Evolutionary conservation across 768 basidiomycete species (phyloP).

Genomic region (Lactifluus rugatus): DNA sequence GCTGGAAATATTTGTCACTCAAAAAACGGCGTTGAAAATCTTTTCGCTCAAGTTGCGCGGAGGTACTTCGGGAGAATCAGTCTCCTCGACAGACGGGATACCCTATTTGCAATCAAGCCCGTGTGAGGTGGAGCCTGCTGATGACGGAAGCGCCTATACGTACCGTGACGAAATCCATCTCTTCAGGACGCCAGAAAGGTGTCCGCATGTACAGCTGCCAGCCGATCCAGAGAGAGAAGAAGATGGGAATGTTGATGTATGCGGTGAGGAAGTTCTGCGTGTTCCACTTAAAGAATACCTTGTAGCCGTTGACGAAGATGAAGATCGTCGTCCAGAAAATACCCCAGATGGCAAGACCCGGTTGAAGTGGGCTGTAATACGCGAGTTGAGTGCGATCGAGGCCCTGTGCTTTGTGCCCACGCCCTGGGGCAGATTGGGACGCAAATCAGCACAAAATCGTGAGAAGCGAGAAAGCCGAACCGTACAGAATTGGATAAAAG

Average conservation of each 20-base stretch:
- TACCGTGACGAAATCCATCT: conserved; percentile 68
- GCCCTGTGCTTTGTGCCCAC: conserved; percentile 56
- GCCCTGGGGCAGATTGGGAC: conserved; percentile 30
- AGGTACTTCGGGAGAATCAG: conserved; percentile 42
- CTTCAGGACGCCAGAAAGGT: conserved; percentile 41
- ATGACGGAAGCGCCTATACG: conserved; percentile 18
- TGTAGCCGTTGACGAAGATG: conserved; percentile 46
- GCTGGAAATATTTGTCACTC: conserved; percentile 1
- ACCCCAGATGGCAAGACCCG: conserved; percentile 63
- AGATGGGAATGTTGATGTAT: conserved; percentile 35
- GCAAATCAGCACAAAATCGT: background rate
- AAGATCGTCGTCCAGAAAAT: conserved; percentile 54
- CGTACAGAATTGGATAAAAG: conserved; percentile 64
- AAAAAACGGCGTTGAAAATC: conserved; percentile 46
- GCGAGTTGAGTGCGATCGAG: conserved; percentile 50
- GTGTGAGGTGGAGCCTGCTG: background rate
- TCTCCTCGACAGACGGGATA: conserved; percentile 62
- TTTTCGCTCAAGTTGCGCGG: conserved; percentile 43
- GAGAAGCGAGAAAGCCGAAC: conserved; percentile 6
- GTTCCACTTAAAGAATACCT: conserved; percentile 56
- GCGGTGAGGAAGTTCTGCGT: conserved; percentile 41
- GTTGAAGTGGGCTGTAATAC: conserved; percentile 54
- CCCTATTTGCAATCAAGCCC: conserved; percentile 30
- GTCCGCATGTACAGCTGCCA: conserved; percentile 36
- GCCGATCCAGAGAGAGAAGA: conserved; percentile 35